Evolutionary conservation across 1,139 yeast genomes (phyloP).

Genomic region (Diutina rugosa): DNA sequence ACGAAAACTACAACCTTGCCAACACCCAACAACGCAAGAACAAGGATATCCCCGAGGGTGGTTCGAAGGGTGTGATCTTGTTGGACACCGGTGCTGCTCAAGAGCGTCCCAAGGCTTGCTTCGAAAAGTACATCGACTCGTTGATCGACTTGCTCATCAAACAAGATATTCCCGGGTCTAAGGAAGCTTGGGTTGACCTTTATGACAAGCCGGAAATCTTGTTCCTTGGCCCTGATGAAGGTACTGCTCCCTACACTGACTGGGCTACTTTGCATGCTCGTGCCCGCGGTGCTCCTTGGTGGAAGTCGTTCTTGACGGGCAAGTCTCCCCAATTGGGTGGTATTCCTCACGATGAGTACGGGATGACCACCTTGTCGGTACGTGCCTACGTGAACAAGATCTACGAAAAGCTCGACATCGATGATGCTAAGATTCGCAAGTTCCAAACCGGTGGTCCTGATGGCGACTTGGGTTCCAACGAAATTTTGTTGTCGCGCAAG

Average conservation of each 20-base stretch:
- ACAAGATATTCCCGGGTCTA: conserved; percentile 60
- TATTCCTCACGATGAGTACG: conserved; percentile 95
- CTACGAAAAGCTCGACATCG: conserved; percentile 61
- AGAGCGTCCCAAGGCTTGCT: conserved; percentile 73
- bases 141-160: conserved; percentile 68
- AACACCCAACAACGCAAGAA: conserved; percentile 94
- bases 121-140: conserved; percentile 87
- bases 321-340: conserved; percentile 90
- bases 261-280: conserved; percentile 99
- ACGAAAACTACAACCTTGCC: conserved; percentile 93
- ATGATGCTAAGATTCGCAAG: conserved; percentile 49
- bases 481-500: conserved; percentile 68
- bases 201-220: conserved; percentile 78
- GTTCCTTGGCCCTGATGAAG: conserved; percentile 97
- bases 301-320: conserved; percentile 98
- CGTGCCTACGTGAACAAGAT: conserved; percentile 86
- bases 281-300: conserved; percentile 92
- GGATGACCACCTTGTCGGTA: conserved; percentile 94
- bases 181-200: conserved; percentile 77
- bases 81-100: conserved; percentile 74
- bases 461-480: conserved; percentile 95
- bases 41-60: conserved; percentile 98
- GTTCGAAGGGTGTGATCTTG: conserved; percentile 92
- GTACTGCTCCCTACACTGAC: conserved; percentile 88
- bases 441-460: conserved; percentile 99